Percentiles rank a stretch among this genome's conserved stretches.
These are phyloP conservation scores for Starmerella geochares DNA, from an alignment of 805 yeast species.

Conservation along the genomic window DNA sequence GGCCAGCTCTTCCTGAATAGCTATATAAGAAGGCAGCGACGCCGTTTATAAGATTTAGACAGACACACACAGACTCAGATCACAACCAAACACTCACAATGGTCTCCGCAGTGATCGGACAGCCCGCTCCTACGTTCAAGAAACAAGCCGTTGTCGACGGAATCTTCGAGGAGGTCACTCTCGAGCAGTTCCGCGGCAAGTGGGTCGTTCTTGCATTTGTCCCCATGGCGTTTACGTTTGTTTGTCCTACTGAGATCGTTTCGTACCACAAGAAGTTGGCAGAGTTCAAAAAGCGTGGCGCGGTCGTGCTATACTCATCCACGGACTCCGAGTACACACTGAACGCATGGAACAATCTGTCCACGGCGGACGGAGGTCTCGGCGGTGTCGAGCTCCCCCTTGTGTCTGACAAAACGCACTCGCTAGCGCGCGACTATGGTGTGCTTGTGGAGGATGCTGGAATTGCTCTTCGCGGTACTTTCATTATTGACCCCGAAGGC, in stretches of 20 bases:
- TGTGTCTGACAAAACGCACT: constrained; percentile 92
- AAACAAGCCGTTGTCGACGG: constrained; percentile 98
- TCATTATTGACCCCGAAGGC: constrained; percentile 95
- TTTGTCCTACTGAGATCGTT: constrained; percentile 98
- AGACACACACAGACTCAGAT: not conserved
- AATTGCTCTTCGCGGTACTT: constrained; percentile 94
- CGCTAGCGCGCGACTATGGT: constrained; percentile 92
- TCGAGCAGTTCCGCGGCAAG: constrained; percentile 93
- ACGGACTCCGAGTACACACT: constrained; percentile 97
- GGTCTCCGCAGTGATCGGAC: constrained; percentile 61
- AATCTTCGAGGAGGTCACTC: constrained; percentile 83
- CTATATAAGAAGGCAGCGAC: not conserved
- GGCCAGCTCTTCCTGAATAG: no score
- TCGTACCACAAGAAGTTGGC: constrained; percentile 94
- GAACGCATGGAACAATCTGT: constrained; percentile 95
- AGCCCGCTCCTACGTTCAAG: constrained; percentile 92
- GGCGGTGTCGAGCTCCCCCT: constrained; percentile 93
- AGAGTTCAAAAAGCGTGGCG: constrained; percentile 76
- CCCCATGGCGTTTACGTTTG: constrained; percentile 98
- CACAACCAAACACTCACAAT: constrained; percentile 47
- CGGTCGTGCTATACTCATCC: constrained; percentile 88
- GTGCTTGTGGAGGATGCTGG: constrained; percentile 94
- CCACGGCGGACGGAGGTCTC: constrained; percentile 95
- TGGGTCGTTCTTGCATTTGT: constrained; percentile 95
- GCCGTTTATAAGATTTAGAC: not conserved